Evolutionary conservation across 306 rosid genomes (phyloP).

Genomic region (Vicia villosa): DNA sequence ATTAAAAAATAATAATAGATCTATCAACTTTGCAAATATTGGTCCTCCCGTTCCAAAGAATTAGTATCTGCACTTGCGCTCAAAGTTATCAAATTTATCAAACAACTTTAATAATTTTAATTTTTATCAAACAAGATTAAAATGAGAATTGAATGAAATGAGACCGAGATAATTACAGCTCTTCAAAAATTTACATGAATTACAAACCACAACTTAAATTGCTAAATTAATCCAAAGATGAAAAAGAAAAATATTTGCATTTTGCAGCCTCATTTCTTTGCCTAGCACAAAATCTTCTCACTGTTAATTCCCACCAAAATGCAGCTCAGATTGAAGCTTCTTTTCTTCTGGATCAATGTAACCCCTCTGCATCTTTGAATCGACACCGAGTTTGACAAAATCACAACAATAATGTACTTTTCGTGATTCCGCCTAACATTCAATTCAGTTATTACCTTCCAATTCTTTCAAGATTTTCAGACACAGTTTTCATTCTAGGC

Average conservation of each 20-base stretch:
- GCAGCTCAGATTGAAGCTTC: neutral
- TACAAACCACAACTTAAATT: neutral
- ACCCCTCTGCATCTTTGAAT: neutral
- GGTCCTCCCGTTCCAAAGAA: too few relatives aligned
- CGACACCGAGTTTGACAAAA: neutral
- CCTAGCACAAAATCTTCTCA: neutral
- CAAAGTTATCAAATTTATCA: too few relatives aligned
- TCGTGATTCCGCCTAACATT: neutral
- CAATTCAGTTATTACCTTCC: constrained; percentile 40
- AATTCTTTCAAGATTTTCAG: constrained; percentile 80
- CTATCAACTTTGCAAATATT: too few relatives aligned
- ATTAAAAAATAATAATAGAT: too few relatives aligned
- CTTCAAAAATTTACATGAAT: neutral
- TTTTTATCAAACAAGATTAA: constrained; percentile 2
- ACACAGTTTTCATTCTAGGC: constrained; percentile 88
- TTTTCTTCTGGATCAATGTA: neutral
- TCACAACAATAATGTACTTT: neutral
- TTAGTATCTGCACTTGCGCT: too few relatives aligned
- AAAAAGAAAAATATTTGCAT: neutral
- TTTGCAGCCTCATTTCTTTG: neutral
- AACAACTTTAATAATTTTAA: neutral
- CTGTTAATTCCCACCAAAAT: neutral
- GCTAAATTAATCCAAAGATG: neutral
- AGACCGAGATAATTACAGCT: neutral
- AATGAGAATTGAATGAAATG: neutral